These are phyloP conservation scores for Jimgerdemannia lactiflua DNA, from an alignment of 192 early-diverging fungal species.

Conservation along the genomic window DNA sequence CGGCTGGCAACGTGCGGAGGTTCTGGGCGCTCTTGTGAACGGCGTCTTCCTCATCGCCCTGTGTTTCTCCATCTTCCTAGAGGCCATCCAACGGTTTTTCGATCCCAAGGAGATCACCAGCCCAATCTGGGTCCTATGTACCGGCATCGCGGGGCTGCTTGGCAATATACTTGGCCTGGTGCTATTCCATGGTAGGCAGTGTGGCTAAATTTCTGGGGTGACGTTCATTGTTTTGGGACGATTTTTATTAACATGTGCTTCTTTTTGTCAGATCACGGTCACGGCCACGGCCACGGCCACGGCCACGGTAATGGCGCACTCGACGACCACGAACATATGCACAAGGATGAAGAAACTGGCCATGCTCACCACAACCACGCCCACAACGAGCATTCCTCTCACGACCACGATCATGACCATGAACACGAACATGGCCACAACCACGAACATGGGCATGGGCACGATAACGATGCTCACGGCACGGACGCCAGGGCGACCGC, in stretches of 20 bases:
- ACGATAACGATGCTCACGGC: background rate
- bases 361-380: too few species aligned
- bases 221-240: slow-evolving; percentile 16
- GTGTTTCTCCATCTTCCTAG: slow-evolving; percentile 86
- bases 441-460: slow-evolving; percentile 16
- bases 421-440: slow-evolving; percentile 52
- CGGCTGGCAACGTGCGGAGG: slow-evolving; percentile 90
- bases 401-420: slow-evolving; percentile 45
- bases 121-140: slow-evolving; percentile 72
- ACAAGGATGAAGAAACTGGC: too few species aligned
- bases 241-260: slow-evolving; percentile 29
- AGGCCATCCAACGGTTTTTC: slow-evolving; percentile 83
- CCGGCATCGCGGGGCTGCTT: slow-evolving; percentile 72
- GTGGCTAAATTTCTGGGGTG: too few species aligned
- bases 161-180: slow-evolving; percentile 65
- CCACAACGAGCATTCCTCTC: too few species aligned
- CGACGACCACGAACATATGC: too few species aligned
- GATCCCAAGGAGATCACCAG: slow-evolving; percentile 63
- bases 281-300: too few species aligned
- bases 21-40: slow-evolving; percentile 91
- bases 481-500: background rate
- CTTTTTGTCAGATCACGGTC: too few species aligned
- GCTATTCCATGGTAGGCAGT: too few species aligned
- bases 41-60: slow-evolving; percentile 88
- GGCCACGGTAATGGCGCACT: too few species aligned